phyloP scores from a whole-genome alignment of 1,139 yeast species.

The Taphrina deformans region DNA sequence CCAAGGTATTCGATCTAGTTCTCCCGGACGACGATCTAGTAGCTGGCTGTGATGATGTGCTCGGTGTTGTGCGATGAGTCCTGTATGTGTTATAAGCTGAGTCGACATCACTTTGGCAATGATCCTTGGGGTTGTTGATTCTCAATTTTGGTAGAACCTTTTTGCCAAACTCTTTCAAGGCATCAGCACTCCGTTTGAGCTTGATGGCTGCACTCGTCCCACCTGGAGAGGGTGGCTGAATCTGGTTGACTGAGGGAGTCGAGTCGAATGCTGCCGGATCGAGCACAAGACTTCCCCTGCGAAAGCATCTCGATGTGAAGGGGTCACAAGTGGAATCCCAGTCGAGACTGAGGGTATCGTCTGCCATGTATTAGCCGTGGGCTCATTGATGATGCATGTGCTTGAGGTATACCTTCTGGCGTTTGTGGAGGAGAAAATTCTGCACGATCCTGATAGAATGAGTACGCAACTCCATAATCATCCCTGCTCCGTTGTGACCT shows the following conservation, averaged over 20 bases:
- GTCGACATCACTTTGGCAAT: not conserved
- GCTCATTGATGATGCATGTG: too few species aligned
- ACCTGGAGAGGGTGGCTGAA: slow-evolving; percentile 13
- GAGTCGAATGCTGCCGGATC: slow-evolving; percentile 29
- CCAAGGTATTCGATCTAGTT: slow-evolving; percentile 28
- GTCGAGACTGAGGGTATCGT: slow-evolving; percentile 20
- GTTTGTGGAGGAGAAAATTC: slow-evolving; percentile 6
- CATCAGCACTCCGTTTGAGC: slow-evolving; percentile 23
- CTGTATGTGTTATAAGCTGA: not conserved
- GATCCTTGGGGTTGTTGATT: not conserved
- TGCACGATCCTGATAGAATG: not conserved
- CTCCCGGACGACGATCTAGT: slow-evolving; percentile 13
- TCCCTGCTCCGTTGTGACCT: not conserved
- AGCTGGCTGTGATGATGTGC: slow-evolving; percentile 19
- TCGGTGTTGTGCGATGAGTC: not conserved
- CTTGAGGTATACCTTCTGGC: slow-evolving; percentile 15
- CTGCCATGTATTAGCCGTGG: not conserved
- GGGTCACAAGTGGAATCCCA: slow-evolving; percentile 31
- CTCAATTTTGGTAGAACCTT: slow-evolving; percentile 17
- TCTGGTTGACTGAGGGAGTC: slow-evolving; percentile 20
- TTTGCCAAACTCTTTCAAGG: slow-evolving; percentile 20
- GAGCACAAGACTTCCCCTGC: slow-evolving; percentile 29
- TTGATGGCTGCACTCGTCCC: slow-evolving; percentile 14
- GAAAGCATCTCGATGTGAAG: slow-evolving; percentile 24
- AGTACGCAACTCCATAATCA: slow-evolving; percentile 14